These are phyloP conservation scores for Actinomortierella ambigua DNA, from an alignment of 371 early-diverging fungal species.

Conservation along the genomic window DNA sequence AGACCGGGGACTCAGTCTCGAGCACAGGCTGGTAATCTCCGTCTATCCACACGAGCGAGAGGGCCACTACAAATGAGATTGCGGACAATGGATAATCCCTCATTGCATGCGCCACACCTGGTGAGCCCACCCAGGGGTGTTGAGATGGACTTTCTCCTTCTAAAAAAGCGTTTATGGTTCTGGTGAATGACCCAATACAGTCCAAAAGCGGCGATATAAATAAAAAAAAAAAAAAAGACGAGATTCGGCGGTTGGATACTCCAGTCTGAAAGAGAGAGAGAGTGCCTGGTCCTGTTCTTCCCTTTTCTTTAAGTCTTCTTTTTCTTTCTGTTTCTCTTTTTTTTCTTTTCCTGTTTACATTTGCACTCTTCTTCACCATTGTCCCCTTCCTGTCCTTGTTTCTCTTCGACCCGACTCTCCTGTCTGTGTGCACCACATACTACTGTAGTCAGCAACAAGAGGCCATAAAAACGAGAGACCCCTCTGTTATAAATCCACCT, in stretches of 20 bases:
- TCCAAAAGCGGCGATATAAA: not conserved
- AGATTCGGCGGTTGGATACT: not conserved
- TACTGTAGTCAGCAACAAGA: too few species aligned
- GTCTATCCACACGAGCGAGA: too few species aligned
- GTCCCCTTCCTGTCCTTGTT: not conserved
- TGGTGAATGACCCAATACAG: not conserved
- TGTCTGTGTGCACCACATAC: too few species aligned
- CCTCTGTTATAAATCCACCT: too few species aligned
- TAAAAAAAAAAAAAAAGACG: not conserved
- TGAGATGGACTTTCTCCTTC: constrained; percentile 2
- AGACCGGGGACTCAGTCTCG: too few species aligned
- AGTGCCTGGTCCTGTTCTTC: not conserved
- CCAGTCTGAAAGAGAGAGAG: not conserved
- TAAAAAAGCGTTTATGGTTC: not conserved
- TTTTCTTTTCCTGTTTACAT: not conserved
- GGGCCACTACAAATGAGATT: too few species aligned
- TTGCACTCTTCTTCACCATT: not conserved
- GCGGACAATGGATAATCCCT: too few species aligned
- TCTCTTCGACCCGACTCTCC: too few species aligned
- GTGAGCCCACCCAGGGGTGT: too few species aligned
- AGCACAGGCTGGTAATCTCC: too few species aligned
- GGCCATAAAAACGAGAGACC: too few species aligned
- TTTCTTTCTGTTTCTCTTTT: constrained; percentile 3
- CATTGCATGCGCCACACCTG: too few species aligned
- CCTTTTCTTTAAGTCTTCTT: constrained; percentile 2